Evolutionary conservation across 1,139 yeast genomes (phyloP).

Genomic region (Hanseniaspora gamundiae): DNA sequence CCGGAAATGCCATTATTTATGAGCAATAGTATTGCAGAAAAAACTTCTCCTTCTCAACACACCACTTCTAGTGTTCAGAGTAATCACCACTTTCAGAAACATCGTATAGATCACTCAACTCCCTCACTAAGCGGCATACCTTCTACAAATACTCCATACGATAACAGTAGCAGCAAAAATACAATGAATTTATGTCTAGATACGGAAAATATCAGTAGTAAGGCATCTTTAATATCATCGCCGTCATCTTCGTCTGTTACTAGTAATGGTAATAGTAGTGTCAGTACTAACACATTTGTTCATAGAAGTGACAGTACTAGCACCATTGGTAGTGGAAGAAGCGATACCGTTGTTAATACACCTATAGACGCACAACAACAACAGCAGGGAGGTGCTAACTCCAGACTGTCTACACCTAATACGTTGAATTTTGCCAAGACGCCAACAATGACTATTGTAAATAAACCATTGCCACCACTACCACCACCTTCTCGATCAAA

Average conservation of each 20-base stretch:
- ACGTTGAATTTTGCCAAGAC: constrained; percentile 1
- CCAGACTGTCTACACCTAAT: not conserved
- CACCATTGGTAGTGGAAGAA: not conserved
- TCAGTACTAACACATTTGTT: not conserved
- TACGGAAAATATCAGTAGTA: not conserved
- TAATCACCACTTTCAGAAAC: too few relatives aligned
- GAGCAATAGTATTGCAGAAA: too few relatives aligned
- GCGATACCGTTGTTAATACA: not conserved
- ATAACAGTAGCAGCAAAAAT: not conserved
- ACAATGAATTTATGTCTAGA: too few relatives aligned
- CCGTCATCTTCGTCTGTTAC: not conserved
- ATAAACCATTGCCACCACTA: constrained; percentile 28
- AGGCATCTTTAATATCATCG: not conserved
- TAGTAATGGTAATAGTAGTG: not conserved
- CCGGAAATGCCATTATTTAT: too few relatives aligned
- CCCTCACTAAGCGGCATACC: too few relatives aligned
- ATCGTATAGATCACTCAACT: too few relatives aligned
- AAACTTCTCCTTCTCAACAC: too few relatives aligned
- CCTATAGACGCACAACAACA: not conserved
- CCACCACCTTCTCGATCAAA: constrained; percentile 17
- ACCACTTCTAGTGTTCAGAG: too few relatives aligned
- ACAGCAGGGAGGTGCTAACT: not conserved
- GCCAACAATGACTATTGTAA: constrained; percentile 8
- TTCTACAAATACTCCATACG: too few relatives aligned
- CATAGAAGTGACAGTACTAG: not conserved